A percentile compares a stretch with the other conserved stretches of the same genome.
Conservation (phyloP, 352 stramenopile genomes). For the Globisporangium yorkense region DNA sequence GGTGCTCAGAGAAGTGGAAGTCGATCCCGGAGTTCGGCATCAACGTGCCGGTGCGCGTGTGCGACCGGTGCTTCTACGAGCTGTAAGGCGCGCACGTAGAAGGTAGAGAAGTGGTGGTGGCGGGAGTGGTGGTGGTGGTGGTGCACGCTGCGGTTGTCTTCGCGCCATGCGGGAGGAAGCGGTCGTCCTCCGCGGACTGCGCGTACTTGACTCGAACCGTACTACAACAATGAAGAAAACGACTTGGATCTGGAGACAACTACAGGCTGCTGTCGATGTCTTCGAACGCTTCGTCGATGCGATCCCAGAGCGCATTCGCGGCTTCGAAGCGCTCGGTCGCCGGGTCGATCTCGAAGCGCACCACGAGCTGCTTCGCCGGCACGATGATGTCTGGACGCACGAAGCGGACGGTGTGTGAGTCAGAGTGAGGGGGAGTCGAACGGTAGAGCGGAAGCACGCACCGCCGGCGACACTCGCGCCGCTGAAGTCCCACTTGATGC, state of each 20-base stretch:
- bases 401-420: not conserved
- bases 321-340: slow-evolving; percentile 45
- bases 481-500: slow-evolving; percentile 80
- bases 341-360: slow-evolving; percentile 52
- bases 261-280: slow-evolving; percentile 49
- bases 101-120: no score
- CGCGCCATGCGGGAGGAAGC: not conserved
- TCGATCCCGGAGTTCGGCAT: slow-evolving; percentile 84
- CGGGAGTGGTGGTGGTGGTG: no score
- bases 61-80: slow-evolving; percentile 84
- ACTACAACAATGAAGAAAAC: not conserved
- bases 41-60: slow-evolving; percentile 80
- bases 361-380: slow-evolving; percentile 43
- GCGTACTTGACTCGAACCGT: not conserved
- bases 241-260: not conserved
- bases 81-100: slow-evolving; percentile 17
- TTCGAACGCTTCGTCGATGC: slow-evolving; percentile 63
- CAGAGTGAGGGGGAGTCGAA: not conserved
- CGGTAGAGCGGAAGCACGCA: slow-evolving; percentile 3
- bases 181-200: not conserved
- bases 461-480: slow-evolving; percentile 37
- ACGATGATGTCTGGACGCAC: slow-evolving; percentile 49
- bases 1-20: slow-evolving; percentile 82
- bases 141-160: not conserved
- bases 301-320: slow-evolving; percentile 62